phyloP scores from a whole-genome alignment of 164 flowering plant species.

The Houttuynia cordata region DNA sequence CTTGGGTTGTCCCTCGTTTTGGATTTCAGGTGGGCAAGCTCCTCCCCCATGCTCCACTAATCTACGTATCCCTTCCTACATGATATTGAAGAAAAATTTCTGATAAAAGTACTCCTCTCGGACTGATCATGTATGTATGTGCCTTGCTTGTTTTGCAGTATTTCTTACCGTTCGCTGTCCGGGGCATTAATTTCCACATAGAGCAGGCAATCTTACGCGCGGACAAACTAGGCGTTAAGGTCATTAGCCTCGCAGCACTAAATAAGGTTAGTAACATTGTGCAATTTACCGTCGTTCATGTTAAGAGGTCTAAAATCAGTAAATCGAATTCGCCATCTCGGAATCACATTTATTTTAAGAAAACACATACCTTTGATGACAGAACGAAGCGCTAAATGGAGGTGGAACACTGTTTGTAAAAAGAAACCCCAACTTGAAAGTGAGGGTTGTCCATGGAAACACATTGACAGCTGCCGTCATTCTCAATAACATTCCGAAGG shows the following conservation, averaged over 20 bases:
- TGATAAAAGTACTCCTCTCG: no score
- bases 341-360: no score
- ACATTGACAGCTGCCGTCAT: slow-evolving; percentile 91
- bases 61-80: no score
- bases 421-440: slow-evolving; percentile 65
- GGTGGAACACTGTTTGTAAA: slow-evolving; percentile 78
- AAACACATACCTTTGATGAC: no score
- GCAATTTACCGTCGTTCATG: not conserved
- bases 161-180: slow-evolving; percentile 70
- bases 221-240: slow-evolving; percentile 68
- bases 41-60: not conserved
- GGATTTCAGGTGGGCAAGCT: slow-evolving; percentile 68
- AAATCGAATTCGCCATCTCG: no score
- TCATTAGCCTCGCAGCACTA: slow-evolving; percentile 87
- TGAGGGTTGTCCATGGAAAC: slow-evolving; percentile 86
- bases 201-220: slow-evolving; percentile 82
- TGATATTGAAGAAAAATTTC: no score
- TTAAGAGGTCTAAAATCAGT: no score
- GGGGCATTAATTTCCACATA: slow-evolving; percentile 72
- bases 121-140: no score
- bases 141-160: slow-evolving; percentile 34
- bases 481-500: slow-evolving; percentile 50
- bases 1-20: slow-evolving; percentile 76
- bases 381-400: slow-evolving; percentile 91
- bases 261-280: slow-evolving; percentile 57